Evolutionary conservation across 345 rosid genomes (phyloP), one percentile per base, ranked within the genome.

Genomic region (Citrus sp.): DNA sequence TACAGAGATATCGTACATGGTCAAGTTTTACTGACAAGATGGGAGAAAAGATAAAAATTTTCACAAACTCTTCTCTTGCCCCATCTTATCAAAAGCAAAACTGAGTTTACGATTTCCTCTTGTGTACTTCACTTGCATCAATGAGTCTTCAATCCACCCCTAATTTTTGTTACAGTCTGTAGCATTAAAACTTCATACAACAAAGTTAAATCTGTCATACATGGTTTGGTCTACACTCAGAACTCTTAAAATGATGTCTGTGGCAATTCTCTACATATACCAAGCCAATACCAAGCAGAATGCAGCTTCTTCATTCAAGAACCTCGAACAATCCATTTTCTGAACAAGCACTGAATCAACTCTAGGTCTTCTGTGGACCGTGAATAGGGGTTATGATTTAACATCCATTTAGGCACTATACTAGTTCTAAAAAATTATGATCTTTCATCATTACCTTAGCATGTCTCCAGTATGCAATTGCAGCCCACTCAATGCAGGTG

Each of bases 401-500:
- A 35, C 76, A 58, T 56, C 49, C 49, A 12, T 58, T 35, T 32
- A 34, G 49, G 28, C 51, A 56, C 49, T 34, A n/a, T 34, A 22
- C 7, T 2, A n/a, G 7, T 19, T 19, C 4, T 5, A 58, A 24
- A n/a, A 75, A 34, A 6, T 77, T 25, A 46, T 63, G 38, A 49
- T 38, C 37, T 42, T 77, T 70, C 67, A 38, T 42, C 42, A 66
- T 83, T 79, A 90, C 88, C 89, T 85, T 49, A 88, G 87, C 85
- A 85, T 87, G 80, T 89, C 90, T 70, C 88, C 90, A 18, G 70
- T 4, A 25, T 62, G 71, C 35, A 34, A 79, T 65, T 78, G 79
- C 51, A 86, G 92, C 67, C 82, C 84, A 32, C 89, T 88, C 82
- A 91, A 79, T 5, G 88, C 82, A 7, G 90, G 93, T 14, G 93